Evolutionary conservation across 2,329 filamentous ascomycete species (phyloP), one percentile per base, ranked within the genome.

Genomic region (Cladobotryum protrusum): DNA sequence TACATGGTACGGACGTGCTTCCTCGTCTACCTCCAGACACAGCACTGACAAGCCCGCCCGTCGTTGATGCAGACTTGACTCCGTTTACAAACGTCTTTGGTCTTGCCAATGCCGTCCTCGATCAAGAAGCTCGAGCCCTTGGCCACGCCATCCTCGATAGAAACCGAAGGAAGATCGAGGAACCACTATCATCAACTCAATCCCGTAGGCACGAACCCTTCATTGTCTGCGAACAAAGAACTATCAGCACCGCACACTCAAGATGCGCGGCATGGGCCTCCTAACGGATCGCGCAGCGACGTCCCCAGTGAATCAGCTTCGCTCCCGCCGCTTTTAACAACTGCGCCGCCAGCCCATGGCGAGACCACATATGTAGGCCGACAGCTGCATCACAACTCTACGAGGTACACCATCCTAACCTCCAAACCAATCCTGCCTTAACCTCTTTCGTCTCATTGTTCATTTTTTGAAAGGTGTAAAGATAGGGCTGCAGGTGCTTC

Each of bases 81-180:
- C 20, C 20, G 11, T 29, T 18, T 20, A 9, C 15, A 33, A 20
- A 17, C 17, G 14, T 29, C 17, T 18, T 13, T 24, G 11, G 47
- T 47, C 35, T 45, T 43, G 35, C 42, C 47, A 41, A 40, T 33
- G 34, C 34, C 41, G 11, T n/a, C 19, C n/a, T 15, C 34, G 32
- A 15, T 20, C 6, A 20, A 45, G 42, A 29, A 20, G 11, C 20
- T 15, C 36, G 43, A 50, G 32, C 33, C 35, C 13, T n/a, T 6
- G 24, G 20, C 32, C 39, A 29, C 34, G 29, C 19, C 19, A 14
- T 29, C 24, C 24, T 29, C 43, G 40, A 19, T 41, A 33, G 32
- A 42, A 15, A 12, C 43, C 17, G 18, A 41, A 42, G 24, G 9
- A 32, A 9, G n/a, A 41, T n/a, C 11, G 19, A 18, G 3, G 18